These are phyloP conservation scores for Naganishia randhawae DNA, from an alignment of 768 basidiomycete genomes.

Conservation along the genomic window DNA sequence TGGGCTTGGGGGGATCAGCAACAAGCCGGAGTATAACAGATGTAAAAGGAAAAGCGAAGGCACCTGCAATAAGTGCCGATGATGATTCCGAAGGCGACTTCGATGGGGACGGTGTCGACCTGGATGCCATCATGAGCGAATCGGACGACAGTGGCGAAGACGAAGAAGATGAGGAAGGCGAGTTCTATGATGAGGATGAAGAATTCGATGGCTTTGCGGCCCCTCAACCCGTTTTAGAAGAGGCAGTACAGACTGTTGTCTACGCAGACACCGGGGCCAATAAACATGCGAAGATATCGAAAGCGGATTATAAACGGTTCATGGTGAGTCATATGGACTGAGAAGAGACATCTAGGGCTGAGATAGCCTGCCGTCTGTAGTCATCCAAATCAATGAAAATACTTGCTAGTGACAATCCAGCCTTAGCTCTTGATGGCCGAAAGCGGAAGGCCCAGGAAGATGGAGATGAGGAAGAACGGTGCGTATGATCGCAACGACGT, in stretches of 20 bases:
- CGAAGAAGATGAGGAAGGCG: conserved; percentile 15
- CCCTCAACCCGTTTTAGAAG: conserved; percentile 23
- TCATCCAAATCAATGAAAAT: conserved; percentile 48
- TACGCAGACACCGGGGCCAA: conserved; percentile 37
- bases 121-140: conserved; percentile 4
- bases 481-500: not conserved
- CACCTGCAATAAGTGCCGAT: not conserved
- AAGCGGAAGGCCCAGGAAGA: conserved; percentile 32
- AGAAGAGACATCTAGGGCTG: not conserved
- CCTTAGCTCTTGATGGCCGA: conserved; percentile 24
- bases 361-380: not conserved
- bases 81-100: conserved; percentile 5
- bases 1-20: conserved; percentile 34
- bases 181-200: conserved; percentile 31
- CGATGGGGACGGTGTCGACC: not conserved
- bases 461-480: conserved; percentile 43
- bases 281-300: conserved; percentile 11
- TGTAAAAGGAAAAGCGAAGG: conserved; percentile 26
- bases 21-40: conserved; percentile 24
- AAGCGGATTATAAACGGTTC: conserved; percentile 49
- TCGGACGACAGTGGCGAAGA: conserved; percentile 9
- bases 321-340: conserved; percentile 39
- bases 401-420: conserved; percentile 37
- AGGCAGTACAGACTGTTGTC: conserved; percentile 43
- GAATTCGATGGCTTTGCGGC: conserved; percentile 28